Conservation (phyloP, 2,329 filamentous ascomycete genomes). For the Botryosphaeria dothidea region DNA sequence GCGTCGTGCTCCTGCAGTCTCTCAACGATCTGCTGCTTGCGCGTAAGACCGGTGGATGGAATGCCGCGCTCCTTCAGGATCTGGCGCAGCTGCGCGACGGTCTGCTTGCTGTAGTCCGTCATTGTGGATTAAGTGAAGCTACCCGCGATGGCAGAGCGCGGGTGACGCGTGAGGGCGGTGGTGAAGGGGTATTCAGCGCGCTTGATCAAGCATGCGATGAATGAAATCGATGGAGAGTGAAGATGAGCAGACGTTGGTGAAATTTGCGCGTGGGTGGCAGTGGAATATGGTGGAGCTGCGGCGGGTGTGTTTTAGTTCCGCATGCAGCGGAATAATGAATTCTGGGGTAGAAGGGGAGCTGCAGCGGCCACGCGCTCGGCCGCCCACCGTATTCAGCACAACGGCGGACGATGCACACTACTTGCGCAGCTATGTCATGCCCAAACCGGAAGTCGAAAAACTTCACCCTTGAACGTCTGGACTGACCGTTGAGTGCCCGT, state of each 20-base stretch:
- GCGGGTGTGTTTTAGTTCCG: constrained; percentile 2
- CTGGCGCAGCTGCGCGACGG: constrained; percentile 48
- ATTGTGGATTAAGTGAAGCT: constrained; percentile 23
- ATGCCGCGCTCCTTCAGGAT: constrained; percentile 50
- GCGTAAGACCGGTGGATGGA: constrained; percentile 45
- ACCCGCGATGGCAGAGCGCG: neutral
- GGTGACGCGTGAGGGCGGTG: neutral
- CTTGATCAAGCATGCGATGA: neutral
- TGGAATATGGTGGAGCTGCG: neutral
- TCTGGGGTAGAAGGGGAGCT: constrained; percentile 11
- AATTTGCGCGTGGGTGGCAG: neutral
- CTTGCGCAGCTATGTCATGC: neutral
- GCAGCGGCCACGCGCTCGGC: neutral
- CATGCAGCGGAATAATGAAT: constrained; percentile 1
- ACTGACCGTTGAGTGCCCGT: neutral
- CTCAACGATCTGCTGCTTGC: constrained; percentile 51
- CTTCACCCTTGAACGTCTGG: neutral
- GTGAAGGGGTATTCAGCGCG: neutral
- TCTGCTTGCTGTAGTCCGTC: constrained; percentile 48
- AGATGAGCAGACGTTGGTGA: neutral
- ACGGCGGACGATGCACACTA: neutral
- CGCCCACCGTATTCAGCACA: neutral
- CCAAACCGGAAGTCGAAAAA: neutral
- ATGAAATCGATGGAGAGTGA: no score
- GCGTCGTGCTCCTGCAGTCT: constrained; percentile 41